Evolutionary conservation across 768 basidiomycete species (phyloP).

Genomic region (Chlorophyllum brunneum): DNA sequence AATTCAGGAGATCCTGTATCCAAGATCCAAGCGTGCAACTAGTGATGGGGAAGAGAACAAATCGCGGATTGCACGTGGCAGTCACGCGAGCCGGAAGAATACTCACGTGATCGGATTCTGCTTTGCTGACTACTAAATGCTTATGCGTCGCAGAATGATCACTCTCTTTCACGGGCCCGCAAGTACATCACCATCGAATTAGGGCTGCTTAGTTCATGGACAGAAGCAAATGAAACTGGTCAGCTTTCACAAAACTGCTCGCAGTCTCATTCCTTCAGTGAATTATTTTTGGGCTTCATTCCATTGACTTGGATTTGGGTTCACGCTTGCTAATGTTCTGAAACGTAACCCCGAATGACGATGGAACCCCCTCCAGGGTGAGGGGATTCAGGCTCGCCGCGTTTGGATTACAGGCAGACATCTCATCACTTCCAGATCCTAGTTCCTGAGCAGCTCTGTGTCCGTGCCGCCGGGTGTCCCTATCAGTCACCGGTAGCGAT

Average conservation of each 20-base stretch:
- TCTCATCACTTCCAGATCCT: constrained; percentile 8
- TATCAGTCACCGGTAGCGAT: background rate
- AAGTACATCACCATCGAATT: too few species aligned
- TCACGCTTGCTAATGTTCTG: background rate
- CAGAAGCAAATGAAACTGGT: background rate
- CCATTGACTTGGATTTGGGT: background rate
- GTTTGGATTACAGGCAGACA: constrained; percentile 8
- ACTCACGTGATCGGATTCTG: background rate
- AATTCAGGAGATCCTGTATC: background rate
- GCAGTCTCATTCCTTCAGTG: too few species aligned
- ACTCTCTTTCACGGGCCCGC: too few species aligned
- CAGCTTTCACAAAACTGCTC: too few species aligned
- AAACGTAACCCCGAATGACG: constrained; percentile 6
- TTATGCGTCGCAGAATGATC: too few species aligned
- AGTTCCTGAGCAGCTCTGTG: constrained; percentile 3
- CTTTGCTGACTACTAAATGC: too few species aligned
- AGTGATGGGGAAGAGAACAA: background rate
- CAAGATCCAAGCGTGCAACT: constrained; percentile 3
- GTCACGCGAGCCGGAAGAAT: background rate
- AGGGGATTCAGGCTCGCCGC: constrained; percentile 2
- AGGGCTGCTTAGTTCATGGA: too few species aligned
- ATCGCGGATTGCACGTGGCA: background rate
- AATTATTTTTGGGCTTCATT: too few species aligned
- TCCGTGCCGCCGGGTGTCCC: background rate
- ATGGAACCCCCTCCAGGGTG: constrained; percentile 3